Evolutionary conservation across 176 grass and related monocot species (phyloP).

Genomic region (Ensete glaucum): DNA sequence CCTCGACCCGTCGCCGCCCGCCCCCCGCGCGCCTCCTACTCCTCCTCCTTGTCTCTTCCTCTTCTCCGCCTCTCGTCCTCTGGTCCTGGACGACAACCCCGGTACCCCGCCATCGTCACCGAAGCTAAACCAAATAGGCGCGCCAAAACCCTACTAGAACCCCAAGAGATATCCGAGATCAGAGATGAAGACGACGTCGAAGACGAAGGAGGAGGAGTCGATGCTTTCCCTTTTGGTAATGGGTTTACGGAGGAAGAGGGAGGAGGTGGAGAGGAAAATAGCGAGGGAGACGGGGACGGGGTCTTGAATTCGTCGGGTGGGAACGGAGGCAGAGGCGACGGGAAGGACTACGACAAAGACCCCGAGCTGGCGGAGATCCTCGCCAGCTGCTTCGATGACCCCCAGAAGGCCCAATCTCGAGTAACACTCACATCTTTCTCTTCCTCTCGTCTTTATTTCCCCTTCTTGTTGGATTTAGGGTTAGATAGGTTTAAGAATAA

Average conservation of each 20-base stretch:
- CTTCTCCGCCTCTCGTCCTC: neutral
- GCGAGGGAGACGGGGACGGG: neutral
- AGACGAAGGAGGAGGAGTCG: neutral
- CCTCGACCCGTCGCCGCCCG: too few relatives aligned
- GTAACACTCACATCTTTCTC: slow-evolving; percentile 16
- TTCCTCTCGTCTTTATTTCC: neutral
- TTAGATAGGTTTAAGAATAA: neutral
- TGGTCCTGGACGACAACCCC: neutral
- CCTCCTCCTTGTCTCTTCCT: neutral
- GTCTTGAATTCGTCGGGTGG: slow-evolving; percentile 10
- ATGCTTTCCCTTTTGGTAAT: slow-evolving; percentile 18
- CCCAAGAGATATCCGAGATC: slow-evolving; percentile 1
- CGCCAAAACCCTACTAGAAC: slow-evolving; percentile 25
- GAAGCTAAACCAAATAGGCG: slow-evolving; percentile 11
- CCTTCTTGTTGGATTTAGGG: neutral
- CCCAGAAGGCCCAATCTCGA: slow-evolving; percentile 68
- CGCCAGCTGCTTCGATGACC: slow-evolving; percentile 66
- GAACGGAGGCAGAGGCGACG: neutral
- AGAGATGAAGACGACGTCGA: neutral
- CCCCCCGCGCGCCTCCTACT: neutral
- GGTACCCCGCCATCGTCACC: slow-evolving; percentile 6
- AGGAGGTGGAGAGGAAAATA: neutral
- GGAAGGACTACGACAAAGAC: slow-evolving; percentile 56
- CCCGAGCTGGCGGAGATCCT: slow-evolving; percentile 78
- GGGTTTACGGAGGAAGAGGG: slow-evolving; percentile 2